Percentiles rank a stretch among this genome's conserved stretches.
phyloP scores from a whole-genome alignment of 208 protist genomes.

The Leishmania arabica region DNA sequence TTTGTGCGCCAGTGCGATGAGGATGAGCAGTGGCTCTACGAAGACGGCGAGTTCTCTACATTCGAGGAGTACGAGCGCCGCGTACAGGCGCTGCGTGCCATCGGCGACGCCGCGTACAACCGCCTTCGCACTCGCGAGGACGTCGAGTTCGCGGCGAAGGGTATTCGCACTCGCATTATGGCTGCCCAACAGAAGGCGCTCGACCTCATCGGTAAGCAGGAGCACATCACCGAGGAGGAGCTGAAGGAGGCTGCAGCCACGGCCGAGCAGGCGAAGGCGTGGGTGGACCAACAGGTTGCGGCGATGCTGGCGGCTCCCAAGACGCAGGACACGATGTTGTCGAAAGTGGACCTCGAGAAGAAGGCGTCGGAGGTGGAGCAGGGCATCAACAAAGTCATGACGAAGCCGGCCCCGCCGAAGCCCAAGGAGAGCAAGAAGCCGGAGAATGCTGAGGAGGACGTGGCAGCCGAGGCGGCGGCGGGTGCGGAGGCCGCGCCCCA shows the following conservation, averaged over 20 bases:
- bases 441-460: slow-evolving; percentile 32
- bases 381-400: slow-evolving; percentile 48
- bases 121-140: slow-evolving; percentile 70
- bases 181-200: slow-evolving; percentile 47
- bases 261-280: slow-evolving; percentile 59
- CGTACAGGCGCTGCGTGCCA: slow-evolving; percentile 70
- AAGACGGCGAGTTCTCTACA: slow-evolving; percentile 77
- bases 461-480: slow-evolving; percentile 18
- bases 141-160: slow-evolving; percentile 53
- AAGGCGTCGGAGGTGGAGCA: slow-evolving; percentile 41
- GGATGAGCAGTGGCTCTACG: slow-evolving; percentile 91
- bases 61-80: slow-evolving; percentile 74
- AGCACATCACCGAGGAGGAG: slow-evolving; percentile 84
- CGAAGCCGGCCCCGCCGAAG: slow-evolving; percentile 48
- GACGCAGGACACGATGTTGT: slow-evolving; percentile 45
- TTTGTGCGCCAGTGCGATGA: slow-evolving; percentile 75
- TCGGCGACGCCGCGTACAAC: slow-evolving; percentile 74
- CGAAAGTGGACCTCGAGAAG: slow-evolving; percentile 35
- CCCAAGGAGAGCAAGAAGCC: slow-evolving; percentile 44
- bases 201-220: slow-evolving; percentile 60
- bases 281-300: slow-evolving; percentile 52
- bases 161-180: slow-evolving; percentile 45
- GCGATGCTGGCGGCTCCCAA: slow-evolving; percentile 51
- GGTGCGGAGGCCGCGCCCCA: slow-evolving; percentile 13
- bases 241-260: slow-evolving; percentile 51